A percentile compares a stretch with the other conserved stretches of the same genome.
phyloP scores from a whole-genome alignment of 257 asterid species.

The Primulina tabacum region DNA sequence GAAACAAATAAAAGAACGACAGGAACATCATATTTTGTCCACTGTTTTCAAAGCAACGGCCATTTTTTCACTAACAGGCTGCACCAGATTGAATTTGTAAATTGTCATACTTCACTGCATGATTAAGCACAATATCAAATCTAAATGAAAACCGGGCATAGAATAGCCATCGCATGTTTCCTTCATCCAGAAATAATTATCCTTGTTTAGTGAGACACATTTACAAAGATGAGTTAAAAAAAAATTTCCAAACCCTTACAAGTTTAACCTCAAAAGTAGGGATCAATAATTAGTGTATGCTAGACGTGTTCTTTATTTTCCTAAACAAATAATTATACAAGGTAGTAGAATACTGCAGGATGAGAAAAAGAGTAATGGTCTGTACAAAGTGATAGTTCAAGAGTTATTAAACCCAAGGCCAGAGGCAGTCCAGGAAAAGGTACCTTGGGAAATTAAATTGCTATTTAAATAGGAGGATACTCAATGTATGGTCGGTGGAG shows the following conservation, averaged over 20 bases:
- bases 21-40: not conserved
- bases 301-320: not conserved
- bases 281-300: not conserved
- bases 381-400: not conserved
- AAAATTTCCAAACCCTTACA: not conserved
- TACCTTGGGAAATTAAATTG: not conserved
- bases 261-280: conserved; percentile 4
- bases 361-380: not conserved
- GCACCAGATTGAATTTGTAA: not conserved
- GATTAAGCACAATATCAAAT: not conserved
- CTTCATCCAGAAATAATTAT: conserved; percentile 2
- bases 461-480: not conserved
- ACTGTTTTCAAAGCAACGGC: not conserved
- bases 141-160: not conserved
- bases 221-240: not conserved
- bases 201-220: not conserved
- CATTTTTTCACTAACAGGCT: conserved; percentile 5
- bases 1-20: not conserved
- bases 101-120: not conserved
- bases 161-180: not conserved
- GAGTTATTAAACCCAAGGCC: not conserved
- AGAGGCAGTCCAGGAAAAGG: not conserved
- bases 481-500: not conserved
- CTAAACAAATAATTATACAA: not conserved
- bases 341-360: not conserved